Base-by-base conservation (phyloP, 2,329 filamentous ascomycete species). In the Fusarium goolgardi region DNA sequence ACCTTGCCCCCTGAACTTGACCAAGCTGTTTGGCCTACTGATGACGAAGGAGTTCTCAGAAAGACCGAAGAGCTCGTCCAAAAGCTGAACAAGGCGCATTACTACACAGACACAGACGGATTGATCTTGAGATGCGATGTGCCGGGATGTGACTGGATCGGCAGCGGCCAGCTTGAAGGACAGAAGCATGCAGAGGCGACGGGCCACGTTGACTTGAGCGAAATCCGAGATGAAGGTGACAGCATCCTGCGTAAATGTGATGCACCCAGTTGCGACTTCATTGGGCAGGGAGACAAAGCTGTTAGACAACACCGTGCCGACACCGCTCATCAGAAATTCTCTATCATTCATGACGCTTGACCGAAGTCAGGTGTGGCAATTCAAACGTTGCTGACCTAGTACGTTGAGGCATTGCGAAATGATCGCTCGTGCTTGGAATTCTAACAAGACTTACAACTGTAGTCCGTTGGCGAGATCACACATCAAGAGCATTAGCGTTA, bases 71-170 rank as follows among this genome's bases (percentile, higher is more conserved):
- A 87, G 55, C 79, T 94, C 32, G 91, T 91, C 50, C 78, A 80
- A 65, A 86, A 90, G 63, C 82, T 98, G 39, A 80, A 83, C 64
- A 85, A 90, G 69, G 84, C 87, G 53, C 88, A 96, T 76, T 98
- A 98, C 76, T 97, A 88, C 73, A 97, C 94, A 0, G 93, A 97
- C 76, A 97, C 93, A 0, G 87, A 91, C 23, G 90, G 90, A 1
- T 93, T 97, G 75, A 84, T 87, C 37, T 86, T 97, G 60, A 88
- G 85, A 73, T 98, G 95, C 77, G 93, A 94, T 67, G 81, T 84
- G 5, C 73, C 77, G 16, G 77, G 82, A 11, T 95, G 92, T 74
- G 84, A 86, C 4, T 88, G 87, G 84, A 84, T 89, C 20, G 89
- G 91, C 1, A 87, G 87, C 57, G 92, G 92, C 2, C 84, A 93